Evolutionary conservation across 2,329 filamentous ascomycete genomes (phyloP).

Genomic region (Rugonectria rugulosa): DNA sequence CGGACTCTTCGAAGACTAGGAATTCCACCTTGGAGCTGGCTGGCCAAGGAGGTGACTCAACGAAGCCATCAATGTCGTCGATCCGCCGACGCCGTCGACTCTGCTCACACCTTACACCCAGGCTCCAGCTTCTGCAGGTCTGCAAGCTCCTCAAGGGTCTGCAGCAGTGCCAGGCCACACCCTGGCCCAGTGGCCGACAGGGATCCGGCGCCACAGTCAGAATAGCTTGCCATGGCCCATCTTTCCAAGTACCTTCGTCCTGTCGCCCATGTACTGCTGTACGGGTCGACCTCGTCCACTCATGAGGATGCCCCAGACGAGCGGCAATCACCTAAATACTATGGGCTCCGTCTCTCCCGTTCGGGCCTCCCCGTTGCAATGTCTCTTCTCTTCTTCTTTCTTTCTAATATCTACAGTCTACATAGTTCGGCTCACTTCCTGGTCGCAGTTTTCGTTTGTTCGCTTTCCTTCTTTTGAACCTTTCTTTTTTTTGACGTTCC

Average conservation of each 20-base stretch:
- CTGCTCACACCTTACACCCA: slow-evolving; percentile 8
- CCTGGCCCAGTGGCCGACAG: slow-evolving; percentile 26
- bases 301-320: slow-evolving; percentile 36
- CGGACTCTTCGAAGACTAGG: slow-evolving; percentile 14
- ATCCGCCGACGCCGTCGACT: slow-evolving; percentile 29
- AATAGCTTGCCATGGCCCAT: slow-evolving; percentile 23
- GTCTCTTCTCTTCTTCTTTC: slow-evolving; percentile 24
- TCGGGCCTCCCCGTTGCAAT: slow-evolving; percentile 35
- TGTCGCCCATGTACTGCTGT: slow-evolving; percentile 37
- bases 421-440: slow-evolving; percentile 27
- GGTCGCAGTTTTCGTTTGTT: slow-evolving; percentile 27
- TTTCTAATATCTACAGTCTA: slow-evolving; percentile 24
- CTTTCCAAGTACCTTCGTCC: slow-evolving; percentile 35
- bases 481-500: slow-evolving; percentile 11
- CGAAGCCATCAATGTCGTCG: slow-evolving; percentile 18
- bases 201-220: slow-evolving; percentile 38
- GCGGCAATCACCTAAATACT: slow-evolving; percentile 41
- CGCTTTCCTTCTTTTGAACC: slow-evolving; percentile 12
- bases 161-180: slow-evolving; percentile 6
- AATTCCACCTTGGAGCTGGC: slow-evolving; percentile 20
- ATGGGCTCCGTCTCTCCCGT: slow-evolving; percentile 35
- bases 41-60: slow-evolving; percentile 35
- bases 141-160: slow-evolving; percentile 11
- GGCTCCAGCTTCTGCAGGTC: neutral
- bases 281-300: slow-evolving; percentile 38